Conservation (phyloP, 768 basidiomycete genomes). For the Candolleomyces eurysporus region DNA sequence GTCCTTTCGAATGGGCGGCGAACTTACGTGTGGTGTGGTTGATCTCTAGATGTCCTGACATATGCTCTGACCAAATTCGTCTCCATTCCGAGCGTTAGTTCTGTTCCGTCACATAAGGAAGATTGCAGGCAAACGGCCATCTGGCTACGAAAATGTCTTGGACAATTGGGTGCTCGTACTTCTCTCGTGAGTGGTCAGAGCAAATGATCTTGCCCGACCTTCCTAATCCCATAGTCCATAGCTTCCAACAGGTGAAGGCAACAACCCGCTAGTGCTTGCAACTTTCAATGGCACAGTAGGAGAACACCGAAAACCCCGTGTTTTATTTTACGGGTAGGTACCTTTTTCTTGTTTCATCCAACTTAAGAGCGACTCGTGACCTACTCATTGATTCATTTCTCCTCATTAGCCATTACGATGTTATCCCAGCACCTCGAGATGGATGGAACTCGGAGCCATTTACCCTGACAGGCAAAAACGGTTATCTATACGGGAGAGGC, state of each 20-base stretch:
- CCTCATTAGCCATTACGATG: slow-evolving; percentile 82
- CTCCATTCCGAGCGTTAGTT: slow-evolving; percentile 84
- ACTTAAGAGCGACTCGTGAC: not conserved
- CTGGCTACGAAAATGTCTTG: slow-evolving; percentile 86
- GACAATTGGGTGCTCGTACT: slow-evolving; percentile 84
- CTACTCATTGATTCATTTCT: not conserved
- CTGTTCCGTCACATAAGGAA: slow-evolving; percentile 61
- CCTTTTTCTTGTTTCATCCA: not conserved
- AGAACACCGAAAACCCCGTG: slow-evolving; percentile 58
- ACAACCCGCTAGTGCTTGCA: slow-evolving; percentile 87
- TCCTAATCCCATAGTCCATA: slow-evolving; percentile 24
- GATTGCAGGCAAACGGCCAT: slow-evolving; percentile 94
- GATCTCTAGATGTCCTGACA: slow-evolving; percentile 60
- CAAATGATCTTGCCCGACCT: not conserved
- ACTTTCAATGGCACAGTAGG: slow-evolving; percentile 75
- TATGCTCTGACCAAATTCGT: slow-evolving; percentile 85
- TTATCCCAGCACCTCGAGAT: slow-evolving; percentile 74
- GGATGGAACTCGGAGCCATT: slow-evolving; percentile 89
- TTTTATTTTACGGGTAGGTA: slow-evolving; percentile 86
- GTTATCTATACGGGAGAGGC: slow-evolving; percentile 88
- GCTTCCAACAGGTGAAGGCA: slow-evolving; percentile 74
- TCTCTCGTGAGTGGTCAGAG: slow-evolving; percentile 50
- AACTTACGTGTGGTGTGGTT: not conserved
- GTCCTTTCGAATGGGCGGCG: not conserved
- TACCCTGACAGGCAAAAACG: slow-evolving; percentile 75